Evolutionary conservation across 2,329 filamentous ascomycete genomes (phyloP), one percentile per base, ranked within the genome.

Genomic region (Xylariaceae sp.): DNA sequence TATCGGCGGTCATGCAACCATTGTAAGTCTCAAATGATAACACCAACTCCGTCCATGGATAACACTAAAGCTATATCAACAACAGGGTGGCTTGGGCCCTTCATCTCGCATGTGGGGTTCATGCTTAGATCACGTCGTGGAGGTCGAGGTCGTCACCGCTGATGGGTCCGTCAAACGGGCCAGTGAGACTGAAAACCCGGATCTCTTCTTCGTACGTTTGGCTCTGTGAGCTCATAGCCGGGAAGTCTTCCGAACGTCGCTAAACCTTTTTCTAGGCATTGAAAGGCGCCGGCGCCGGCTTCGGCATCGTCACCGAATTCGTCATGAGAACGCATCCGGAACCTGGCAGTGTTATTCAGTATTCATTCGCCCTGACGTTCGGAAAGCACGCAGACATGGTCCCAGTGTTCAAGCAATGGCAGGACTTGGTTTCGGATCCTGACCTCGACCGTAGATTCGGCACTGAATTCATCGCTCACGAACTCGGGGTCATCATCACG

Each of bases 31-130:
- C n/a, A n/a, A n/a, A n/a, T 57, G 11, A 11, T 24, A 11, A 24
- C 14, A 3, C 11, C 6, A 11, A 12, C n/a, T 19, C 15, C n/a
- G 16, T 15, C 2, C 9, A 12, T 11, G 3, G n/a, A n/a, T n/a
- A n/a, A n/a, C n/a, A n/a, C n/a, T n/a, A n/a, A n/a, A n/a, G n/a
- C n/a, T n/a, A n/a, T n/a, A n/a, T n/a, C n/a, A n/a, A n/a, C n/a
- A n/a, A n/a, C 41, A 77, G 69, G 76, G 76, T 31, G 76, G 76
- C 2, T 65, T 77, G 5, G 76, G 76, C 0, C 70, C 73, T n/a
- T 67, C 69, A 46, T 78, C 74, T 4, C 65, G 76, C 14, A 75
- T 76, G 68, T 79, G 75, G 74, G 76, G 76, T 34, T 65, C 65
- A 2, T 65, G 67, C 7, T 62, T 79, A 2, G 76, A 80, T 50